A percentile compares a stretch with the other conserved stretches of the same genome.
Evolutionary conservation across 2,329 filamentous ascomycete species (phyloP).

Genomic region (Ophioceras dolichostomum): DNA sequence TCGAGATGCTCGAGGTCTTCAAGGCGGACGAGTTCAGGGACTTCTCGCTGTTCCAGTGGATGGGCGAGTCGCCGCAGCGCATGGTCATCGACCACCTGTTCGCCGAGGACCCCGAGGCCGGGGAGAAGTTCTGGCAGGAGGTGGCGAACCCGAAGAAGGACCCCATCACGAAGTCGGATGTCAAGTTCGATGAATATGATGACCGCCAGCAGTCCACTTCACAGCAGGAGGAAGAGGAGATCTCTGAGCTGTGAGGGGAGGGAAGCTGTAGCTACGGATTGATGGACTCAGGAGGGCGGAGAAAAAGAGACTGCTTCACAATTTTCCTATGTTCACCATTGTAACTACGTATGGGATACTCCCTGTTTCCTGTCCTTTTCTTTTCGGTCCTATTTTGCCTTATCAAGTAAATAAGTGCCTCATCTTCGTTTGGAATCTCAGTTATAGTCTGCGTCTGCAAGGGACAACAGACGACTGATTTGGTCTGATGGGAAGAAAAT

Average conservation of each 20-base stretch:
- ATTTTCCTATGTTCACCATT: too few relatives aligned
- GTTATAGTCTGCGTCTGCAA: too few relatives aligned
- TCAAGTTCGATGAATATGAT: constrained; percentile 4
- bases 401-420: too few relatives aligned
- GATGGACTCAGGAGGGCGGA: too few relatives aligned
- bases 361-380: too few relatives aligned
- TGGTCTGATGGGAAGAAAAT: too few relatives aligned
- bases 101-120: constrained; percentile 44
- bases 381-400: too few relatives aligned
- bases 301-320: too few relatives aligned
- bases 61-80: constrained; percentile 57
- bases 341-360: too few relatives aligned
- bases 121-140: constrained; percentile 47
- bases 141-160: constrained; percentile 51
- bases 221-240: constrained; percentile 5
- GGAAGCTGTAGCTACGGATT: too few relatives aligned
- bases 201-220: background rate
- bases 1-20: constrained; percentile 69
- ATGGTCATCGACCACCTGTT: constrained; percentile 58
- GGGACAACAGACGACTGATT: too few relatives aligned
- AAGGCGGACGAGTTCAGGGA: constrained; percentile 59
- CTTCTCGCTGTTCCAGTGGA: constrained; percentile 64
- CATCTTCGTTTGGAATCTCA: too few relatives aligned
- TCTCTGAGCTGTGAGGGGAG: constrained; percentile 1
- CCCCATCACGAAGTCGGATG: constrained; percentile 27